These are phyloP conservation scores for Epipyxis sp. DNA, from an alignment of 108 stramenopile genomes.

Conservation along the genomic window DNA sequence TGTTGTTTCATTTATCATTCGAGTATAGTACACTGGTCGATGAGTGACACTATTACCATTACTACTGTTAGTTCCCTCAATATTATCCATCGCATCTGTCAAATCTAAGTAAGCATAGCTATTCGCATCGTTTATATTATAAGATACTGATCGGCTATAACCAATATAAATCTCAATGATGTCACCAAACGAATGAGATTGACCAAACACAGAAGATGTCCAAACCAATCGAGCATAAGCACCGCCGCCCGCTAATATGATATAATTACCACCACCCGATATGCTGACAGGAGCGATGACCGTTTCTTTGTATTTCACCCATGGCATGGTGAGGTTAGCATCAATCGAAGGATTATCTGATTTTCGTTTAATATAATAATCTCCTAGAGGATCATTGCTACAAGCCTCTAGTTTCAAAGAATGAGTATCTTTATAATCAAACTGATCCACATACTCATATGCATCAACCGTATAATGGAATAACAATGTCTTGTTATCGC, in stretches of 20 bases:
- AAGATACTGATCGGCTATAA: not conserved
- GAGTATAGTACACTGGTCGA: too few species aligned
- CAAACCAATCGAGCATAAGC: not conserved
- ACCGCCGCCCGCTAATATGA: slow-evolving; percentile 1
- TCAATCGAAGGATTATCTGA: not conserved
- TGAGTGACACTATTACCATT: too few species aligned
- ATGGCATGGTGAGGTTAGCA: slow-evolving; percentile 8
- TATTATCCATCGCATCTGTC: too few species aligned
- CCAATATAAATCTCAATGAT: not conserved
- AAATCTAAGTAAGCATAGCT: too few species aligned
- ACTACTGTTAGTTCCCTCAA: too few species aligned
- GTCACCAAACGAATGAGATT: not conserved
- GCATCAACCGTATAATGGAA: not conserved
- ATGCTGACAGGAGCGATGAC: slow-evolving; percentile 19
- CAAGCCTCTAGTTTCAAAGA: not conserved
- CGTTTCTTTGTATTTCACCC: not conserved
- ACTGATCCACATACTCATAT: not conserved
- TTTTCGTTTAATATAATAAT: not conserved
- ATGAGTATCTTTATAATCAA: not conserved
- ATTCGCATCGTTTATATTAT: too few species aligned
- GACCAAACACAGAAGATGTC: not conserved
- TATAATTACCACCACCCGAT: not conserved
- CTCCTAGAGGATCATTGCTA: not conserved
- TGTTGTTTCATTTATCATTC: too few species aligned
- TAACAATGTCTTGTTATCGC: not conserved